phyloP scores from a whole-genome alignment of 2,329 filamentous ascomycete species.

The Periconia digitata region DNA sequence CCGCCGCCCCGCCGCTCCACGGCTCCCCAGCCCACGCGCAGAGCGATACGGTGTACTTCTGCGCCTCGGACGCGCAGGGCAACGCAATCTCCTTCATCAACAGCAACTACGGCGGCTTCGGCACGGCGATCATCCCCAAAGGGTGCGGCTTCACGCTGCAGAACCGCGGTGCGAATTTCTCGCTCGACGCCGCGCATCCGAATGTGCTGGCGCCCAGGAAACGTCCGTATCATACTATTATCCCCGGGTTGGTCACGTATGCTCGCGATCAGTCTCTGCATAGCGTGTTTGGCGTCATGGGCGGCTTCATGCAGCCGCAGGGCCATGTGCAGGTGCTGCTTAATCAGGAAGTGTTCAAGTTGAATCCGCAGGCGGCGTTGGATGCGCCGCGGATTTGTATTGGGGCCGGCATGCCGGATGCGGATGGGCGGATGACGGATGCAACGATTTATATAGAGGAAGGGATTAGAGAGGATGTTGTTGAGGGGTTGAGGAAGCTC shows the following conservation, averaged over 20 bases:
- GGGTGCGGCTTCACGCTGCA: conserved; percentile 93
- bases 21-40: conserved; percentile 77
- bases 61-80: conserved; percentile 75
- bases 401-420: conserved; percentile 68
- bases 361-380: conserved; percentile 83
- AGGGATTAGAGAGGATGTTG: conserved; percentile 69
- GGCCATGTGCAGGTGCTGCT: conserved; percentile 92
- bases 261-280: conserved; percentile 72
- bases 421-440: conserved; percentile 58
- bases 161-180: conserved; percentile 89
- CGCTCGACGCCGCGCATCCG: conserved; percentile 69
- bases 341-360: conserved; percentile 80
- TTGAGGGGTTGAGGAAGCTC: conserved; percentile 66
- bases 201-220: conserved; percentile 81
- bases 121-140: conserved; percentile 79
- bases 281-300: conserved; percentile 93
- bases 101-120: conserved; percentile 88
- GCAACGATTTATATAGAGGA: conserved; percentile 78
- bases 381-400: conserved; percentile 93
- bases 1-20: conserved; percentile 60
- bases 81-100: conserved; percentile 98
- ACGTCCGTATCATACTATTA: conserved; percentile 96
- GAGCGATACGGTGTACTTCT: conserved; percentile 94
- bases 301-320: conserved; percentile 97
- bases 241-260: conserved; percentile 87